Percentiles rank a stretch among this genome's conserved stretches.
These are phyloP conservation scores for Penicillium dipodomyicola DNA, from an alignment of 495 filamentous ascomycete genomes.

Conservation along the genomic window DNA sequence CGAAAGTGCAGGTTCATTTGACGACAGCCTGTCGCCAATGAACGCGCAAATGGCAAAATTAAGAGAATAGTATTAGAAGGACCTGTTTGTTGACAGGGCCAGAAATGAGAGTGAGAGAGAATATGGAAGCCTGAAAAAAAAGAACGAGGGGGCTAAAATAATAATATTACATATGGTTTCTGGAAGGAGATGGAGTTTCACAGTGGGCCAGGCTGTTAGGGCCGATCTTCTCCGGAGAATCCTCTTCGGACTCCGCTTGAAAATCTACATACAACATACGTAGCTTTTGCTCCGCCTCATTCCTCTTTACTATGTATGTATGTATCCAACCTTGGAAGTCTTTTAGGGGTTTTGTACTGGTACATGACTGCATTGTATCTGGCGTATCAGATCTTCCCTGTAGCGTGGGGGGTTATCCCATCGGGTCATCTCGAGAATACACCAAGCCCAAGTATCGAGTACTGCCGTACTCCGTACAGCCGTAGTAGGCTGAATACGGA, in stretches of 20 bases:
- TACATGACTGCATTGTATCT: slow-evolving; percentile 2
- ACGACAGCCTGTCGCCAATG: slow-evolving; percentile 55
- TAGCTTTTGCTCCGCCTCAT: not conserved
- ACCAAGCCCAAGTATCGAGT: slow-evolving; percentile 4
- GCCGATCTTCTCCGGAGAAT: slow-evolving; percentile 36
- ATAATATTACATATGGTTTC: slow-evolving; percentile 18
- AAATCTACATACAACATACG: not conserved
- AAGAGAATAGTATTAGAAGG: slow-evolving; percentile 2
- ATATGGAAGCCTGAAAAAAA: slow-evolving; percentile 12
- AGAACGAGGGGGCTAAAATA: slow-evolving; percentile 7
- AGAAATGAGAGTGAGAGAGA: not conserved
- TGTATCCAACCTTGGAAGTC: not conserved
- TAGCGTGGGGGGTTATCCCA: not conserved
- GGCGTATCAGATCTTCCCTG: not conserved
- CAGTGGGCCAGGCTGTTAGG: slow-evolving; percentile 21
- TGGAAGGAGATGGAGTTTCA: slow-evolving; percentile 34
- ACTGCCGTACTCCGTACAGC: not conserved
- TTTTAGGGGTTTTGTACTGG: not conserved
- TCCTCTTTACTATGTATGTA: slow-evolving; percentile 3
- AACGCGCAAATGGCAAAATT: slow-evolving; percentile 49
- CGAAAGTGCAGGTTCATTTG: slow-evolving; percentile 64
- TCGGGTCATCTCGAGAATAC: not conserved
- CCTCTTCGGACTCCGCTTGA: slow-evolving; percentile 6
- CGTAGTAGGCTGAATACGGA: not conserved
- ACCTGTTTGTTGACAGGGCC: slow-evolving; percentile 11